Percentiles rank a stretch among this genome's conserved stretches.
Evolutionary conservation across 805 yeast genomes (phyloP).

Genomic region (Tanozyma kutaoensis): DNA sequence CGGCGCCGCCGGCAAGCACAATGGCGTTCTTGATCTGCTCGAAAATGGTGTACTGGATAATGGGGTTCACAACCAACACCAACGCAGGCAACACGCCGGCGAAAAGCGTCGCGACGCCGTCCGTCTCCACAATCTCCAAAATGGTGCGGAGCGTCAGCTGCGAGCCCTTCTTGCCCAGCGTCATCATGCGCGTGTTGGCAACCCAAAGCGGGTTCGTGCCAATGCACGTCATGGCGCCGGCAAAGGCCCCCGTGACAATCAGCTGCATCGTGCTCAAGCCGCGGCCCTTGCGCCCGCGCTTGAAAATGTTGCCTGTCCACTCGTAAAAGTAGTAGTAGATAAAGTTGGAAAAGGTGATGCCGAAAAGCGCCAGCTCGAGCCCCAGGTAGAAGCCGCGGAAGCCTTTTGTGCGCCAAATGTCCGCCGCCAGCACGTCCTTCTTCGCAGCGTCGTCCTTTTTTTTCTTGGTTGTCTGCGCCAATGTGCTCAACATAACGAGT

Average conservation of each 20-base stretch:
- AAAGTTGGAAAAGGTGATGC: constrained; percentile 71
- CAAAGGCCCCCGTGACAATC: constrained; percentile 68
- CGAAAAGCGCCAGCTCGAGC: constrained; percentile 74
- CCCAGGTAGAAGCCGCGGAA: constrained; percentile 68
- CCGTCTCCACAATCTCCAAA: constrained; percentile 48
- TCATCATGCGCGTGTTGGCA: constrained; percentile 82
- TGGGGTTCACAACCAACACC: constrained; percentile 75
- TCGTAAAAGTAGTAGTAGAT: constrained; percentile 88
- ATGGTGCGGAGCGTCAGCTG: constrained; percentile 42
- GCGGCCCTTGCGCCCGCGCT: constrained; percentile 8
- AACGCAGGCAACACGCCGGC: constrained; percentile 85
- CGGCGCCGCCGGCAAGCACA: constrained; percentile 35
- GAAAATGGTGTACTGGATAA: constrained; percentile 82
- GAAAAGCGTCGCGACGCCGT: constrained; percentile 62
- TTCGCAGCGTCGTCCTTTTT: constrained; percentile 9
- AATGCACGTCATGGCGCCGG: constrained; percentile 76
- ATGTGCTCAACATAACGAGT: constrained; percentile 70
- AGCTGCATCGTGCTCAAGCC: constrained; percentile 53
- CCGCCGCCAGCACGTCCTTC: constrained; percentile 1
- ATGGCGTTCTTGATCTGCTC: constrained; percentile 71
- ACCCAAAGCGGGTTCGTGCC: constrained; percentile 91
- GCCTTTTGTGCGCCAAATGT: constrained; percentile 39
- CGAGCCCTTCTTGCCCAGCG: constrained; percentile 19
- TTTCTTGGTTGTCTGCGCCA: constrained; percentile 60
- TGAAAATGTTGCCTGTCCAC: constrained; percentile 37